Base-by-base conservation (phyloP, 2,329 filamentous ascomycete genomes). In the Ceratocystis diversiconidia region DNA sequence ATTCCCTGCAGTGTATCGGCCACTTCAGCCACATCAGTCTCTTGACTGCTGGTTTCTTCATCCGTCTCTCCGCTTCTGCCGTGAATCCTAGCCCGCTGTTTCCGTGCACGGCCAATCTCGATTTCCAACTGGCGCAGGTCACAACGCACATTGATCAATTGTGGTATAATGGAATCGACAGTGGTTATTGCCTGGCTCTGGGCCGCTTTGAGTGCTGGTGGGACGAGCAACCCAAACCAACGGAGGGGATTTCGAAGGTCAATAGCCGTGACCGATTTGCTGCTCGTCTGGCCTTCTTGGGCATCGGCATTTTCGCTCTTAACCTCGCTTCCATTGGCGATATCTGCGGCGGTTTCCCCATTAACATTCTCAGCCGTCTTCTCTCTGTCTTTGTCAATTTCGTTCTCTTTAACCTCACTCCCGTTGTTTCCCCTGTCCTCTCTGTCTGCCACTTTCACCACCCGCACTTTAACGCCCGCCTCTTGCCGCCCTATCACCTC, bases 101-200 rank as follows among this genome's bases (percentile, higher is more conserved):
- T 85, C 66, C 79, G 76, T 44, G 80, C 81, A 66, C 86, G 77
- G 46, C 86, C 79, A 64, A 92, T 84, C 69, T 87, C 82, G 63
- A 86, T 83, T 75, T 91, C 88, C 4, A 89, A 72, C n/a, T 75
- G 75, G 15, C 78, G 77, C 81, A 92, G 84, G 70, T 84, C 79
- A 32, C 78, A 78, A 44, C 79, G 77, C n/a, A 88, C 73, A 1
- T 79, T 80, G 5, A 79, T 79, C 7, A 90, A 75, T 48, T 75
- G 74, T 1, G 84, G 80, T 1, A 91, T 73, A 2, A 86, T 73
- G 0, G 79, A 74, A 65, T 85, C 80, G 2, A 90, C 78, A 0
- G 79, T 79, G 46, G 76, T 71, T 28, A 82, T 71, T 63, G 88
- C 85, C 17, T 81, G 77, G 0, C 71, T 70, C 73, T 91, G 88